Evolutionary conservation across 208 protist genomes (phyloP).

Genomic region (Naegleria fowleri): DNA sequence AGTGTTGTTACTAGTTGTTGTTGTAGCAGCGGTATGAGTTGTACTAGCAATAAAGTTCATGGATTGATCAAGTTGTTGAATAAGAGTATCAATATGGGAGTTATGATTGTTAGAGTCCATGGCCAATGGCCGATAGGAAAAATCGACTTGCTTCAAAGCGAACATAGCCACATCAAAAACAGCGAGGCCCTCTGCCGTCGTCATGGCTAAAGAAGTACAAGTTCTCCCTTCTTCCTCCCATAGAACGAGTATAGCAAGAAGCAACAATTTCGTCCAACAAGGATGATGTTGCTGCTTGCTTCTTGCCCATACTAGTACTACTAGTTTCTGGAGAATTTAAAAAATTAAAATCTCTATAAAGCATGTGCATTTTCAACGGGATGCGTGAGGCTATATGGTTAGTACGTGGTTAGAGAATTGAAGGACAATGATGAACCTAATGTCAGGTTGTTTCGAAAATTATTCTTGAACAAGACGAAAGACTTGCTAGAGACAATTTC

Average conservation of each 20-base stretch:
- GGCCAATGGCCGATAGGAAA: background rate
- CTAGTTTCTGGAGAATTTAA: background rate
- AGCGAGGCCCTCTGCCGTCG: background rate
- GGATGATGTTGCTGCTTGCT: background rate
- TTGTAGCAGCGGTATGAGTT: background rate
- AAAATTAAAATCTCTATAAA: background rate
- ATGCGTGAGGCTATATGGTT: background rate
- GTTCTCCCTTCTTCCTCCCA: background rate
- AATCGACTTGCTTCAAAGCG: background rate
- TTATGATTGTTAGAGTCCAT: background rate
- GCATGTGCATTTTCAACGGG: background rate
- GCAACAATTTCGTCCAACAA: background rate
- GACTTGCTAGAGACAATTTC: background rate
- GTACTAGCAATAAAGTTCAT: background rate
- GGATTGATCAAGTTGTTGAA: background rate
- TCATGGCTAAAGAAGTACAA: slow-evolving; percentile 1
- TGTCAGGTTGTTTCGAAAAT: background rate
- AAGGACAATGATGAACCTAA: background rate
- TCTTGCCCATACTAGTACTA: background rate
- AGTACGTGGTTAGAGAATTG: background rate
- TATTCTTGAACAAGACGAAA: background rate
- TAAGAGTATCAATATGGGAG: background rate
- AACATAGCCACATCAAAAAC: background rate
- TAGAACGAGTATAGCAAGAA: background rate
- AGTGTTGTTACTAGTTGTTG: too few relatives aligned